These are phyloP conservation scores for Scheffersomyces segobiensis DNA, from an alignment of 1,139 yeast genomes.

Conservation along the genomic window DNA sequence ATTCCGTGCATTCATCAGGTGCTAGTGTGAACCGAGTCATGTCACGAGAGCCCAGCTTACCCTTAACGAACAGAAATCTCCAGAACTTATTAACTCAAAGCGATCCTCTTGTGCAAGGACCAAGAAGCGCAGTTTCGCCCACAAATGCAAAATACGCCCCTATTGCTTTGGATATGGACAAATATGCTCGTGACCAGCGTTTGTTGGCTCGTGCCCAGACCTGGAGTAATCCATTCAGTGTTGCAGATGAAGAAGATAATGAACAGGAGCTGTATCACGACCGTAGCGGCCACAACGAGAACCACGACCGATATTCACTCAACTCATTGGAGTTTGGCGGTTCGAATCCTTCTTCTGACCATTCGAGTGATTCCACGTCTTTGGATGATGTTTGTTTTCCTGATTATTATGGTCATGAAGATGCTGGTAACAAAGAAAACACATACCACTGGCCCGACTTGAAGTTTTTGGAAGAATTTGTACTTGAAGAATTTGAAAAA, in stretches of 20 bases:
- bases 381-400: conserved; percentile 69
- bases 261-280: conserved; percentile 3
- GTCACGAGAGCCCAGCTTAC: conserved; percentile 16
- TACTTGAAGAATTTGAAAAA: conserved; percentile 63
- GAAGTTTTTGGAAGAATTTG: conserved; percentile 69
- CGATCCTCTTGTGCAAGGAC: neutral
- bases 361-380: conserved; percentile 70
- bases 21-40: neutral
- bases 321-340: conserved; percentile 47
- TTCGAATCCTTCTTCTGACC: conserved; percentile 73
- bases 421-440: conserved; percentile 19
- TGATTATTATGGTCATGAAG: conserved; percentile 37
- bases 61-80: conserved; percentile 41
- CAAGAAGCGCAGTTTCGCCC: conserved; percentile 11
- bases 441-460: conserved; percentile 76
- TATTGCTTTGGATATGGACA: conserved; percentile 42
- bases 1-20: neutral
- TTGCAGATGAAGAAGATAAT: conserved; percentile 1
- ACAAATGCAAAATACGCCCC: conserved; percentile 17
- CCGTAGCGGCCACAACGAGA: conserved; percentile 16
- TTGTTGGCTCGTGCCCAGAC: conserved; percentile 17
- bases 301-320: conserved; percentile 19
- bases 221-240: conserved; percentile 18
- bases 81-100: conserved; percentile 22
- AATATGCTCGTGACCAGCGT: conserved; percentile 38